Evolutionary conservation across 148 eudicot genomes (phyloP).

Genomic region (Gaultheria prostrata): DNA sequence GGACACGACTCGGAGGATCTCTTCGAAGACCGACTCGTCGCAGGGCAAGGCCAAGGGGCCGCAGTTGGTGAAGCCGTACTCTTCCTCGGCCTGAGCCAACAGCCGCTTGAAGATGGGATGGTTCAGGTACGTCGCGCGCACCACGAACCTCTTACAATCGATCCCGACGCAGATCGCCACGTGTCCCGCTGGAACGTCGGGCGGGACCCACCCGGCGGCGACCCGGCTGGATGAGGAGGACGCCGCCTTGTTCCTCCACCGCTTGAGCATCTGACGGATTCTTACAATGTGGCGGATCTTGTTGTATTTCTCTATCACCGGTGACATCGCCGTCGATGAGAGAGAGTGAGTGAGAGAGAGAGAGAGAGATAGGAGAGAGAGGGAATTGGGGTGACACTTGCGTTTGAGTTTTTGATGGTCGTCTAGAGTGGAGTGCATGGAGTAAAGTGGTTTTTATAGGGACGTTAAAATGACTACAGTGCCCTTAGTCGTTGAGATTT

Average conservation of each 20-base stretch:
- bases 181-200: constrained; percentile 52
- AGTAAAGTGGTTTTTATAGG: neutral
- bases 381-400: neutral
- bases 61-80: constrained; percentile 33
- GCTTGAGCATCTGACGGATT: constrained; percentile 54
- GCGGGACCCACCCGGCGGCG: constrained; percentile 20
- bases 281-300: constrained; percentile 69
- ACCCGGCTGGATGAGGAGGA: constrained; percentile 2
- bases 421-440: neutral
- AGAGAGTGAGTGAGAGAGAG: neutral
- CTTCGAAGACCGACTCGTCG: constrained; percentile 36
- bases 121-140: constrained; percentile 40
- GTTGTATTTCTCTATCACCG: constrained; percentile 27
- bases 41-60: constrained; percentile 43
- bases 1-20: constrained; percentile 27
- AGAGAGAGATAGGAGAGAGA: neutral
- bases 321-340: constrained; percentile 20
- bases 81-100: constrained; percentile 39
- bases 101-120: constrained; percentile 37
- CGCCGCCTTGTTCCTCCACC: constrained; percentile 45
- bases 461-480: neutral
- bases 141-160: constrained; percentile 30
- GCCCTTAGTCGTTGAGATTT: constrained; percentile 12
- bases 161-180: constrained; percentile 40
- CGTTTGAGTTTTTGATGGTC: neutral